Conservation (phyloP, 169 alveolate genomes). For the Cryptosporidium sp. region DNA sequence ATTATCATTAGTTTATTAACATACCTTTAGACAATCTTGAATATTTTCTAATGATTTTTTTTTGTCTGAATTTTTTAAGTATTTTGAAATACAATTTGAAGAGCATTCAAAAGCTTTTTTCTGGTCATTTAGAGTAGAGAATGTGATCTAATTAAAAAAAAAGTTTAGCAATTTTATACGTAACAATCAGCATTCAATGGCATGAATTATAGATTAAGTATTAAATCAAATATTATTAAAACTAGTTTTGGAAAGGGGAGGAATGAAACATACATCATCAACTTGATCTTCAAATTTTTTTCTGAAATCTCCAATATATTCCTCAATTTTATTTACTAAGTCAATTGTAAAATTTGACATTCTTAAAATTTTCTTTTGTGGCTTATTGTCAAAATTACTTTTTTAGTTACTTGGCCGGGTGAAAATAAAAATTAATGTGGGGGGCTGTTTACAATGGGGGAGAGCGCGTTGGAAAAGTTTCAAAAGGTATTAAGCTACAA, state of each 20-base stretch:
- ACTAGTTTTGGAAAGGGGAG: background rate
- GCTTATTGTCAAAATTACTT: background rate
- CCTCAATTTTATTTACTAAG: background rate
- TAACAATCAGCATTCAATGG: no score
- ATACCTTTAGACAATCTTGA: conserved; percentile 21
- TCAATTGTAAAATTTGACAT: conserved; percentile 5
- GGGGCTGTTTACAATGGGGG: background rate
- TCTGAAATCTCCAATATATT: background rate
- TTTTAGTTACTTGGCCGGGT: background rate
- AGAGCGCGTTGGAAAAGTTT: background rate
- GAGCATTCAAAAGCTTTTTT: conserved; percentile 47
- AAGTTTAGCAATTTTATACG: background rate
- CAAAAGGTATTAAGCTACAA: no score
- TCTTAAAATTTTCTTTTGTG: background rate
- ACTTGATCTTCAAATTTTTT: background rate
- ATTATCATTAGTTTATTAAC: background rate
- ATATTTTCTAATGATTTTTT: conserved; percentile 4
- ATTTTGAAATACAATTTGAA: conserved; percentile 16
- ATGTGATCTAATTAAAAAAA: conserved; percentile 1
- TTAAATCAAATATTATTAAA: background rate
- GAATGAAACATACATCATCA: conserved; percentile 9
- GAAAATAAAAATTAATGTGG: background rate
- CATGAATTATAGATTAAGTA: no score
- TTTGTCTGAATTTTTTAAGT: background rate
- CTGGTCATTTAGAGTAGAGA: conserved; percentile 12